Evolutionary conservation across 2,329 filamentous ascomycete species (phyloP).

Genomic region (Hymenotorrendiella dingleyae): DNA sequence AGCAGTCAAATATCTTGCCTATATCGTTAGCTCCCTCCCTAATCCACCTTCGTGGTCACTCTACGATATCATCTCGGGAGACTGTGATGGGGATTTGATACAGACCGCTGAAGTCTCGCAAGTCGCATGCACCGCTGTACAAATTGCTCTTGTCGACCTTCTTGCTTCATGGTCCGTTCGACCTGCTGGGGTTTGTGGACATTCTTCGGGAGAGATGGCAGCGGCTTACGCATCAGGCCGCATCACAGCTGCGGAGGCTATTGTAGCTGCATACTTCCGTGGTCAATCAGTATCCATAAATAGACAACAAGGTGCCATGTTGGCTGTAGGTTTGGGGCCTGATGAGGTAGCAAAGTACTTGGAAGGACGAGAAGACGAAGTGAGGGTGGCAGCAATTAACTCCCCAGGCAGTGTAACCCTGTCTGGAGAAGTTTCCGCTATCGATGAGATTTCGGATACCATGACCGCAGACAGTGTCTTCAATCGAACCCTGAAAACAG

Average conservation of each 20-base stretch:
- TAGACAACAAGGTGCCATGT: constrained; percentile 7
- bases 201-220: constrained; percentile 36
- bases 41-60: neutral
- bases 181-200: constrained; percentile 30
- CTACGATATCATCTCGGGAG: neutral
- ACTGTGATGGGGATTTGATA: constrained; percentile 29
- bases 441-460: neutral
- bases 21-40: neutral
- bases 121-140: constrained; percentile 27
- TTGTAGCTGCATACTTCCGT: constrained; percentile 23
- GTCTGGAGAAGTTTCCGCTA: constrained; percentile 10
- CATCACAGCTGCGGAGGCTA: constrained; percentile 20
- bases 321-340: constrained; percentile 9
- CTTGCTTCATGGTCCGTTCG: constrained; percentile 22
- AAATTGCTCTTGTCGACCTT: constrained; percentile 7
- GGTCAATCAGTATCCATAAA: constrained; percentile 7
- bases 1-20: neutral
- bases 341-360: constrained; percentile 3
- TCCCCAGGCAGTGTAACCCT: constrained; percentile 17
- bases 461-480: constrained; percentile 22
- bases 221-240: constrained; percentile 33
- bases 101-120: constrained; percentile 29
- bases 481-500: constrained; percentile 26
- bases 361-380: neutral
- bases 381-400: constrained; percentile 27